Evolutionary conservation across 176 grass and related monocot genomes (phyloP), one percentile per base, ranked within the genome.

Genomic region (Eleusine indica): DNA sequence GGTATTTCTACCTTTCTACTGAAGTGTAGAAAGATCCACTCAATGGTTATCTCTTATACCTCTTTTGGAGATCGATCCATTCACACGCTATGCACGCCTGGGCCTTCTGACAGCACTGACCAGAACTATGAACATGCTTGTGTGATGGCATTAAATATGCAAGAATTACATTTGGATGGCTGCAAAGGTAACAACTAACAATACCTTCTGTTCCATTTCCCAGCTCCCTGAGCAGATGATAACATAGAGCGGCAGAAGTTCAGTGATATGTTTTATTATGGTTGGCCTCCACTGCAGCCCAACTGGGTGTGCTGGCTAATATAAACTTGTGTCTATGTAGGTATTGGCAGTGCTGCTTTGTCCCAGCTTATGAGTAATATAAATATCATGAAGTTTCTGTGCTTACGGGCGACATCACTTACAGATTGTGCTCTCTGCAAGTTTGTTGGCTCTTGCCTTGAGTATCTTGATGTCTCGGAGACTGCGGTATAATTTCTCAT

Each of bases 381-480:
- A 60, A 68, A 77, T 68, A 78, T 74, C 57, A 54, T 79, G 17
- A 91, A 91, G 43, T 49, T 63, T 79, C 52, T 94, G 41, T 81
- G 87, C 65, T 84, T 97, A 87, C 94, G 87, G 77, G 89, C 87
- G 65, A 94, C 94, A 66, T 79, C 79, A 80, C 77, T 94, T 78
- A 84, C 64, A 64, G 80, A 97, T 86, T 87, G 41, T 14, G 79
- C 85, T 57, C 82, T 97, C 66, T 84, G 22, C 47, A 90, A 86
- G 52, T 92, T 94, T 62, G 39, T 73, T 3, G 89, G 85, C 53
- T 91, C 85, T 71, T 90, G 72, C 54, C 83, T 97, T 6, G 85
- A 91, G 85, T 88, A 68, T 78, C 87, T 97, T 90, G 87, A 97
- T 84, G 71, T 97, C 79, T 97, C 91, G 3, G 94, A 97, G 82